phyloP scores from a whole-genome alignment of 169 alveolate species.

The Babesia microti region DNA sequence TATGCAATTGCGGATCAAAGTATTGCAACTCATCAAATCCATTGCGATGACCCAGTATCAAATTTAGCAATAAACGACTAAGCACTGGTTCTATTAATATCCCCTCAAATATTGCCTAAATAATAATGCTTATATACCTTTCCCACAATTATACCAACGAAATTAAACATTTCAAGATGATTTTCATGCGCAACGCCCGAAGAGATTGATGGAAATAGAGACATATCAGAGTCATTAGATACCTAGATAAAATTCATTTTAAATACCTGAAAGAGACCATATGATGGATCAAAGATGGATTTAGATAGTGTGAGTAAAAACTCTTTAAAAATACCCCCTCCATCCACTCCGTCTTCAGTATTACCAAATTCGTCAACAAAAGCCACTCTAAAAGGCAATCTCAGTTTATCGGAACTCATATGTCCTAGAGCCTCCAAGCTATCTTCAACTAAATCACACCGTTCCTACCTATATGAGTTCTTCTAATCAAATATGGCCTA shows the following conservation, averaged over 20 bases:
- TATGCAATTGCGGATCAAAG: conserved; percentile 49
- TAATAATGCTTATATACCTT: conserved; percentile 24
- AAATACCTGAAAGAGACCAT: conserved; percentile 63
- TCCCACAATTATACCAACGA: conserved; percentile 75
- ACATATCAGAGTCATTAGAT: conserved; percentile 17
- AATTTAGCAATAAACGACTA: conserved; percentile 70
- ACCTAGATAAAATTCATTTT: conserved; percentile 23
- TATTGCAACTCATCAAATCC: conserved; percentile 68
- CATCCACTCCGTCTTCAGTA: conserved; percentile 90
- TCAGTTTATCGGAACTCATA: conserved; percentile 40
- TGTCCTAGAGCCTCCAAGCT: conserved; percentile 42
- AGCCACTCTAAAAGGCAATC: conserved; percentile 62
- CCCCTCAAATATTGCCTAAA: conserved; percentile 79
- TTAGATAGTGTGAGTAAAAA: conserved; percentile 77
- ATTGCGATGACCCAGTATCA: conserved; percentile 67
- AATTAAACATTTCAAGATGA: conserved; percentile 47
- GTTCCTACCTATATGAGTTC: conserved; percentile 53
- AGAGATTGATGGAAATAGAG: conserved; percentile 52
- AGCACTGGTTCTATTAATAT: conserved; percentile 79
- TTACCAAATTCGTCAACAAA: conserved; percentile 76
- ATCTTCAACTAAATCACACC: conserved; percentile 64
- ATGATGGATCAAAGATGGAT: conserved; percentile 72
- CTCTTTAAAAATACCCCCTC: conserved; percentile 95
- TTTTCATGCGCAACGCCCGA: conserved; percentile 43
- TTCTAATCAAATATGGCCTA: conserved; percentile 48